Percentiles rank a stretch among this genome's conserved stretches.
phyloP scores from a whole-genome alignment of 1,284 basidiomycete species.

The Moesziomyces globuligerus region DNA sequence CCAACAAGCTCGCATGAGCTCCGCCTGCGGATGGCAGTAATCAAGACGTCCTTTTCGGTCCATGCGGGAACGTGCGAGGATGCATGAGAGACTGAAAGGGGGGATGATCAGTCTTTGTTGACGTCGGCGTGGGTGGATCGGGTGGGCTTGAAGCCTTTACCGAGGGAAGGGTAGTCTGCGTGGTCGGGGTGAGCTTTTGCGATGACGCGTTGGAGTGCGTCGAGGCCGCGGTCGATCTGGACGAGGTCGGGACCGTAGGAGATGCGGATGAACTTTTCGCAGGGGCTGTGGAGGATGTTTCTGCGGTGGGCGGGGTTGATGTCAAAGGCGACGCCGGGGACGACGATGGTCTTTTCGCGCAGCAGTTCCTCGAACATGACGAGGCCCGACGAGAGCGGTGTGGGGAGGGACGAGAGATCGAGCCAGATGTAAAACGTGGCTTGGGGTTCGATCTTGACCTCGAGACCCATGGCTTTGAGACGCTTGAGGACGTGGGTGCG shows the following conservation, averaged over 20 bases:
- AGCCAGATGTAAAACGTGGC: constrained; percentile 86
- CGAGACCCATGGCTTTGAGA: constrained; percentile 75
- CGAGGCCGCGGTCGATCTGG: constrained; percentile 81
- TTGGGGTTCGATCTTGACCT: constrained; percentile 43
- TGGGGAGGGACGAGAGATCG: constrained; percentile 79
- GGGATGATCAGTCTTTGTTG: constrained; percentile 9
- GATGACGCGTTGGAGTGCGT: constrained; percentile 84
- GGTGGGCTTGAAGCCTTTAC: constrained; percentile 36
- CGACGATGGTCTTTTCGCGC: constrained; percentile 88
- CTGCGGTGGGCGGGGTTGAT: constrained; percentile 72
- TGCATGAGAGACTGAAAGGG: background rate
- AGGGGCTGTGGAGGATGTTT: constrained; percentile 84
- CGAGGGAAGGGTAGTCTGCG: constrained; percentile 68
- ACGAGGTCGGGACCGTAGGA: constrained; percentile 85
- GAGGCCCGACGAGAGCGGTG: constrained; percentile 86
- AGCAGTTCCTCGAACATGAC: constrained; percentile 94
- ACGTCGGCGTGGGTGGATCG: constrained; percentile 27
- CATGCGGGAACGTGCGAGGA: background rate
- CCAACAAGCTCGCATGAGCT: constrained; percentile 31
- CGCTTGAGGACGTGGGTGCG: constrained; percentile 86
- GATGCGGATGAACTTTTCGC: constrained; percentile 61
- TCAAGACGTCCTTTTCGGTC: background rate
- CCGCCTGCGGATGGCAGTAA: background rate
- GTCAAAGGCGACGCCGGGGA: constrained; percentile 81
- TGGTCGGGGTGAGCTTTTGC: constrained; percentile 72